Percentiles rank a stretch among this genome's conserved stretches.
Evolutionary conservation across 2,329 filamentous ascomycete genomes (phyloP).

Genomic region (Neospermospora avenae): DNA sequence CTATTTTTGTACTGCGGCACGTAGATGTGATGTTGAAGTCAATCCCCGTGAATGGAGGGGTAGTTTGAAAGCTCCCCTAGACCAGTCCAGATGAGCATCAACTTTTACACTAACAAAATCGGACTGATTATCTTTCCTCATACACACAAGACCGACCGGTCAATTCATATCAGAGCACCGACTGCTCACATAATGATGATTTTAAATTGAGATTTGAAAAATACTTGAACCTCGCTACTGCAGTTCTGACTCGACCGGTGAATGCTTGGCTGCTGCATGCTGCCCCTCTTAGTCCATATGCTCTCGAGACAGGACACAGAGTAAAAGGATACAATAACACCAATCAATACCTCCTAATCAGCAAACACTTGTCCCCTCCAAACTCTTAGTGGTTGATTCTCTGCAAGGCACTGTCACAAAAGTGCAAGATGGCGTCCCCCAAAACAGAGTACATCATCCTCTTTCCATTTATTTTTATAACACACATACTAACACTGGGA

Average conservation of each 20-base stretch:
- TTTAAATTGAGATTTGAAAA: neutral
- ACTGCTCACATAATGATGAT: neutral
- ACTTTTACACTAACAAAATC: too few relatives aligned
- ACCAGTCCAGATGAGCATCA: too few relatives aligned
- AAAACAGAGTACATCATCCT: constrained; percentile 20
- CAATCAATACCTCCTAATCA: neutral
- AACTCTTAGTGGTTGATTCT: neutral
- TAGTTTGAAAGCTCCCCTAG: too few relatives aligned
- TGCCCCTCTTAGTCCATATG: neutral
- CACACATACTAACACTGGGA: neutral
- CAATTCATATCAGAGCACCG: too few relatives aligned
- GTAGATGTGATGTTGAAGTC: too few relatives aligned
- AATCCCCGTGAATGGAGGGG: too few relatives aligned
- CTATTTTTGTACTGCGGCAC: too few relatives aligned
- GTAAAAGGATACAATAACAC: neutral
- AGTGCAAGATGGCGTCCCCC: constrained; percentile 16
- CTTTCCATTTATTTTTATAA: neutral
- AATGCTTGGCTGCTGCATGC: neutral
- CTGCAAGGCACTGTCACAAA: neutral
- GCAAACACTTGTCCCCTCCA: neutral
- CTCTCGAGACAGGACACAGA: neutral
- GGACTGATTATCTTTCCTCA: too few relatives aligned
- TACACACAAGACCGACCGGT: too few relatives aligned
- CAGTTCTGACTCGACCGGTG: neutral
- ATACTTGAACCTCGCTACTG: neutral